These are phyloP conservation scores for Wickerhamomyces strasburgensis DNA, from an alignment of 805 yeast genomes.

Conservation along the genomic window DNA sequence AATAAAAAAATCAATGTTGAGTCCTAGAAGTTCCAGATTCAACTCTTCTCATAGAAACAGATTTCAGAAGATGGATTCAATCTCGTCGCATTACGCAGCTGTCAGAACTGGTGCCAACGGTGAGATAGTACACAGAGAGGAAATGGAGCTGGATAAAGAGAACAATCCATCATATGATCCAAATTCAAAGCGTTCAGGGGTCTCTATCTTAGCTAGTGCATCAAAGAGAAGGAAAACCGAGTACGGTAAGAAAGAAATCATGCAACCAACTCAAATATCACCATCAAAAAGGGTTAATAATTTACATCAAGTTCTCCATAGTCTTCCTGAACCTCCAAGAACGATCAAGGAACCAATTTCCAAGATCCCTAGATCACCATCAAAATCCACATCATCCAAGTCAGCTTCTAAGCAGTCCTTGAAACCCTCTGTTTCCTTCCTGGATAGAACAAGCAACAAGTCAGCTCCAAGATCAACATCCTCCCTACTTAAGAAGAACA, in stretches of 20 bases:
- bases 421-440: background rate
- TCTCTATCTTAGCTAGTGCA: slow-evolving; percentile 12
- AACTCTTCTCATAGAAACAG: slow-evolving; percentile 21
- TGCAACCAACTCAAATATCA: slow-evolving; percentile 3
- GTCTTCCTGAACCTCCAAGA: too few relatives aligned
- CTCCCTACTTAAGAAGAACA: slow-evolving; percentile 4
- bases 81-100: slow-evolving; percentile 29
- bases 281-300: slow-evolving; percentile 11
- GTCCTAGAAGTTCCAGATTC: slow-evolving; percentile 22
- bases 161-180: slow-evolving; percentile 22
- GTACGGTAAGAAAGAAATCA: slow-evolving; percentile 13
- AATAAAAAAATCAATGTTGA: slow-evolving; percentile 7
- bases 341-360: slow-evolving; percentile 2
- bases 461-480: slow-evolving; percentile 10
- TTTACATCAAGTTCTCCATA: slow-evolving; percentile 6
- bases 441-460: too few relatives aligned
- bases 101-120: too few relatives aligned
- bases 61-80: slow-evolving; percentile 30
- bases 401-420: background rate
- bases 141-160: slow-evolving; percentile 21
- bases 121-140: slow-evolving; percentile 12
- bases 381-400: slow-evolving; percentile 9
- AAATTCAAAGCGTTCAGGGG: slow-evolving; percentile 18
- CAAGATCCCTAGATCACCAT: slow-evolving; percentile 10
- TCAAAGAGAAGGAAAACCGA: slow-evolving; percentile 24